Evolutionary conservation across 2,329 filamentous ascomycete genomes (phyloP).

Genomic region (Microthyrium microscopicum): DNA sequence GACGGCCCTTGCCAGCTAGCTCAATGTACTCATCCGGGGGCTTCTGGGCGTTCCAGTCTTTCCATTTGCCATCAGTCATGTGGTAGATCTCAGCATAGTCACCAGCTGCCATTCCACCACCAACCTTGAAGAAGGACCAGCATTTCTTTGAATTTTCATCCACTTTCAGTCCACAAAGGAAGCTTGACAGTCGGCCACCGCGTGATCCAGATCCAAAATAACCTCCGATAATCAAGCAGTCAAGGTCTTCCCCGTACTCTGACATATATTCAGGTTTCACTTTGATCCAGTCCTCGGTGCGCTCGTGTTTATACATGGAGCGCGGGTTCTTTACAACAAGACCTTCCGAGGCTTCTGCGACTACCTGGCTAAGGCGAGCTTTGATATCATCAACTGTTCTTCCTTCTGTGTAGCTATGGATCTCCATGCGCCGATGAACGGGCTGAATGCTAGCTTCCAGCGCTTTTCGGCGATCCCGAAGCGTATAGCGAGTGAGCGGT

Average conservation of each 20-base stretch:
- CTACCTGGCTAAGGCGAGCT: conserved; percentile 59
- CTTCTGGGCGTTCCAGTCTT: conserved; percentile 59
- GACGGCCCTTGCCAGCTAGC: conserved; percentile 58
- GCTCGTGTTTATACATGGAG: conserved; percentile 72
- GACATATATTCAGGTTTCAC: conserved; percentile 98
- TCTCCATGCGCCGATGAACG: conserved; percentile 62
- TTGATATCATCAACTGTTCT: conserved; percentile 59
- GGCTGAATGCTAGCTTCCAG: conserved; percentile 54
- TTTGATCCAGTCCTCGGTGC: conserved; percentile 95
- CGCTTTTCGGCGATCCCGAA: conserved; percentile 63
- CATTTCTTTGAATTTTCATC: conserved; percentile 61
- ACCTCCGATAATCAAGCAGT: conserved; percentile 76
- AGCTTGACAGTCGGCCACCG: conserved; percentile 70
- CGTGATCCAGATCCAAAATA: conserved; percentile 82
- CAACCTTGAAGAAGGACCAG: conserved; percentile 94
- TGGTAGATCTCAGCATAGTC: conserved; percentile 77
- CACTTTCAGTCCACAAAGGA: conserved; percentile 72
- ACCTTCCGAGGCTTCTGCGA: conserved; percentile 77
- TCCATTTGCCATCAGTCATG: conserved; percentile 82
- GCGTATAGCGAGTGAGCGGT: conserved; percentile 62
- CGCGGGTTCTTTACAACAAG: conserved; percentile 86
- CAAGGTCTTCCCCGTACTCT: conserved; percentile 84
- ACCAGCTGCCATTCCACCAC: conserved; percentile 72
- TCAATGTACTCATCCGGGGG: conserved; percentile 68
- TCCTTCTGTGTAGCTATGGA: conserved; percentile 56